A percentile compares a stretch with the other conserved stretches of the same genome.
Conservation (phyloP, 192 early-diverging fungal species). For the Gigaspora rosea region DNA sequence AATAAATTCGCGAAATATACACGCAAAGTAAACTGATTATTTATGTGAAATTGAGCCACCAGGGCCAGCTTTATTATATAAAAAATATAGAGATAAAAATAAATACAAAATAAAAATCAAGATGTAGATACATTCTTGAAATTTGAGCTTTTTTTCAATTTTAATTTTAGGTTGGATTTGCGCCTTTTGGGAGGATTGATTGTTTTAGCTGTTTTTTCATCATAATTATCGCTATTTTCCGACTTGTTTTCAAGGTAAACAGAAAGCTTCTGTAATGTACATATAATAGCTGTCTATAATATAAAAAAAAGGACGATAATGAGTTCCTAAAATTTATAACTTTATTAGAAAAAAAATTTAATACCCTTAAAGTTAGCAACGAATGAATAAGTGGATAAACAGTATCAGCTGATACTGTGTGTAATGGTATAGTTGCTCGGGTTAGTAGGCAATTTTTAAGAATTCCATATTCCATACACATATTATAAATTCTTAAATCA, state of each 20-base stretch:
- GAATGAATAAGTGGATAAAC: constrained; percentile 8
- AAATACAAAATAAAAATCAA: no score
- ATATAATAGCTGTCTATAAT: constrained; percentile 13
- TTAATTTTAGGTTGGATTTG: no score
- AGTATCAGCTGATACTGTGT: constrained; percentile 2
- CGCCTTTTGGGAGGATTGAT: no score
- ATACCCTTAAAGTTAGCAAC: constrained; percentile 6
- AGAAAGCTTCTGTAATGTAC: constrained; percentile 1
- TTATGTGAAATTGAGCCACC: no score
- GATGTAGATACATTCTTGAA: no score
- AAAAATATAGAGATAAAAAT: no score
- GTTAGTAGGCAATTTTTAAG: constrained; percentile 18
- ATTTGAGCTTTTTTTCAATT: no score
- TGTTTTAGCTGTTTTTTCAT: no score
- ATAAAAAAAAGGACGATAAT: neutral
- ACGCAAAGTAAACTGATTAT: no score
- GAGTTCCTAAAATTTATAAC: neutral
- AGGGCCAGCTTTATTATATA: no score
- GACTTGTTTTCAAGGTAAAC: constrained; percentile 3
- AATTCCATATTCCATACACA: neutral
- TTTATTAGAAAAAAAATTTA: neutral
- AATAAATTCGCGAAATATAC: no score
- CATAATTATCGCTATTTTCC: no score
- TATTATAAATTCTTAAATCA: neutral
- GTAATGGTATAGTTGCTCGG: constrained; percentile 20